Evolutionary conservation across 768 basidiomycete genomes (phyloP), one percentile per base, ranked within the genome.

Genomic region (Tremella yokohamensis): DNA sequence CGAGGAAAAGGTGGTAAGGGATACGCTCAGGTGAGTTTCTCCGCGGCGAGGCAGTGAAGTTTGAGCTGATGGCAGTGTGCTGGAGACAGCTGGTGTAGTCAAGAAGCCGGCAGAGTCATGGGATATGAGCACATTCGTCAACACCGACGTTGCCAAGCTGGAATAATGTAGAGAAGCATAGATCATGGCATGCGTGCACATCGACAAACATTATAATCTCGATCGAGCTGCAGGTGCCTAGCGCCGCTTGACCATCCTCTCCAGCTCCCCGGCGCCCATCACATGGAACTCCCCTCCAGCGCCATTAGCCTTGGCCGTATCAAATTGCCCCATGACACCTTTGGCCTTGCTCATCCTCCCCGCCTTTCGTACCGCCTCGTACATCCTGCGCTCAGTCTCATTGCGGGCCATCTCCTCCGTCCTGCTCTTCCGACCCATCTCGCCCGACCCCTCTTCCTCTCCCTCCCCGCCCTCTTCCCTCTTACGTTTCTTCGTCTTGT

Each of bases 361-460:
- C 70, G 90, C 89, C 12, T 83, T 81, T 44, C 93, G 83, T 26
- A 94, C 91, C 42, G 87, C 83, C 54, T 83, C 83, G 68, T 87
- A 84, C 93, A 97, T 97, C 29, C 91, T 83, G 73, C 80, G 81
- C 77, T 90, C 90, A 12, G 86, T 83, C 84, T 85, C 38, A 78
- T 79, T 59, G 48, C 64, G 61, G n/a, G 73, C 73, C 13, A 65
- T 63, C 22, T 40, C 45, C 60, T 73, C 72, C 53, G 72, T 74
- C 3, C 73, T 70, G 19, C 66, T 65, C 18, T 45, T 54, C 25
- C 42, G 54, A 2, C 79, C 81, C 70, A 76, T 79, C 56, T 77
- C 57, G n/a, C 57, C 60, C 34, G 56, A 78, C 67, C 40, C 80
- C 79, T 79, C 80, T 76, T 63, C 80, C n/a, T 60, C 60, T 61